Evolutionary conservation across 2,329 filamentous ascomycete genomes (phyloP), one percentile per base, ranked within the genome.

Genomic region (Macrophomina tecta): DNA sequence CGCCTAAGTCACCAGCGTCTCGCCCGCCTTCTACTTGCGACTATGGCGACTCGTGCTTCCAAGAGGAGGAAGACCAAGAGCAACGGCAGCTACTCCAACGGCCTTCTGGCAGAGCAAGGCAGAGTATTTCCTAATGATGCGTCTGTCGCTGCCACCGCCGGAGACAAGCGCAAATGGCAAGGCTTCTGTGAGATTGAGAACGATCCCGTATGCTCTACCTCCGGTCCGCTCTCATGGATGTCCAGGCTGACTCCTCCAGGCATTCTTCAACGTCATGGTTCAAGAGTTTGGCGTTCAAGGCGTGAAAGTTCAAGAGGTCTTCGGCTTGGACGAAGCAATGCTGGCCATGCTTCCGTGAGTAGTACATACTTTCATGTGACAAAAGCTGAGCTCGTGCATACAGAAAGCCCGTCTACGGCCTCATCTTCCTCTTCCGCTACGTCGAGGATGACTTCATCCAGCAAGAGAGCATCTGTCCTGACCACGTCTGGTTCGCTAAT

Each of bases 401-500:
- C 16, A 91, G 90, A 5, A 86, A 90, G 72, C 91, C 91, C 1
- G 85, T 95, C 2, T 89, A 92, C 72, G 94, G 94, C 2, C 81
- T 98, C n/a, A 91, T 99, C 60, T 95, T 98, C 69, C 85, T 97
- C 1, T 97, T 93, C 73, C 87, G 90, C 67, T 97, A 82, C 68
- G 84, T 86, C 36, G 85, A 83, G 4, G 79, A 83, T 5, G 81
- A 82, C 45, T 67, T 69, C n/a, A 84, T 87, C 65, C 76, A 79
- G 5, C 76, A 77, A 71, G 86, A 81, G 73, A 80, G 83, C 66
- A 82, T 85, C 69, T 89, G 86, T 69, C 89, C 89, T 0, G 81
- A 87, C 3, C 81, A 87, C 36, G 82, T 98, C 18, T 99, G 95
- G 94, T 98, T 97, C 77, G 93, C 94, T 34, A 97, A 97, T 73